Evolutionary conservation across 108 stramenopile genomes (phyloP), one percentile per base, ranked within the genome.

Genomic region (Skeletonema tropicum): DNA sequence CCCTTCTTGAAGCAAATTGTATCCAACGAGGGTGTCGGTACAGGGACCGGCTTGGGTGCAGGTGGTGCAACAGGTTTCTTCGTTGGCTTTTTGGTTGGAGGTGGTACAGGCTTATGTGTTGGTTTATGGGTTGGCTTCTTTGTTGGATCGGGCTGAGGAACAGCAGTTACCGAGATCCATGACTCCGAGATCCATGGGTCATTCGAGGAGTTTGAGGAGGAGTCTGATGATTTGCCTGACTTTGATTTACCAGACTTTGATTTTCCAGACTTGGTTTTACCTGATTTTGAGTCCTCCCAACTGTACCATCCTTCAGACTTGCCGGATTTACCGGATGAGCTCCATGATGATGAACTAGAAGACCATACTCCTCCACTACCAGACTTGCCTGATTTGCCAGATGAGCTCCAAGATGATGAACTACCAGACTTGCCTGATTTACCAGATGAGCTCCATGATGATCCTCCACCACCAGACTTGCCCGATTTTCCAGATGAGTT

Each of bases 1-100:
- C 59, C 66, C 26, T 72, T 61, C 6, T 38, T 41, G 35, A 46
- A 62, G 59, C 68, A 74, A 36, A 74, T 17, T 46, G 60, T 66
- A 72, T 68, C 32, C 59, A 70, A 60, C 26, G 29, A 21, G 23
- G 52, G 52, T 10, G 10, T 23, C 1, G 42, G 42, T n/a, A n/a
- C 42, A 45, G 52, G 48, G 3, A 49, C 48, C 17, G 48, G 48
- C 19, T 49, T 49, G n/a, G 48, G 52, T 8, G 23, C 23, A 9
- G 52, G 52, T 23, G 52, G 52, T 55, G 52, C 21, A 23, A 23
- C 21, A 23, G 52, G 52, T 55, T 21, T 21, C 9, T 21, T 9
- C 21, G 19, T 55, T 55, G 52, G 52, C n/a, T 55, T 55, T 4
- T 12, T 12, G 0, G n/a, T 15, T 8, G 52, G 52, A 0, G 52